Conservation (phyloP, 306 rosid genomes). For the Cucumis melo region DNA sequence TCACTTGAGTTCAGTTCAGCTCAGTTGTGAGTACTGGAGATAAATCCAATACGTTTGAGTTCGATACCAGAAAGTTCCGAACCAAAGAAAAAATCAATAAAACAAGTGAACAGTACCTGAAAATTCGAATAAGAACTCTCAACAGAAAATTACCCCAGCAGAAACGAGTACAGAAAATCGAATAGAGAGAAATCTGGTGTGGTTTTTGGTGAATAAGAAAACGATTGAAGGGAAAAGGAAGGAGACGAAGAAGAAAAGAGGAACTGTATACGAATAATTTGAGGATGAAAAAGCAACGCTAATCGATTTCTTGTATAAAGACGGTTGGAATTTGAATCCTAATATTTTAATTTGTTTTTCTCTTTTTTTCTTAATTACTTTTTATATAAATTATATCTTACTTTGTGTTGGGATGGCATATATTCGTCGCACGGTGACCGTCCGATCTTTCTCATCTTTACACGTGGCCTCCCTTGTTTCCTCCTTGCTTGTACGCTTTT, state of each 20-base stretch:
- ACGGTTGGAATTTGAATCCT: conserved; percentile 1
- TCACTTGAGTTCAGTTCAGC: not conserved
- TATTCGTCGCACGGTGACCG: not conserved
- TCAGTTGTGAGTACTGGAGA: not conserved
- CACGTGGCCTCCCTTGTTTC: not conserved
- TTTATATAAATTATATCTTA: not conserved
- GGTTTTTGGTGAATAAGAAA: not conserved
- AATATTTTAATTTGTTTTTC: not conserved
- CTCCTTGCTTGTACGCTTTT: not conserved
- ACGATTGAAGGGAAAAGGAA: not conserved
- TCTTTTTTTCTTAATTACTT: no score
- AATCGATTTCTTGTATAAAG: not conserved
- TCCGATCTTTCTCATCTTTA: not conserved
- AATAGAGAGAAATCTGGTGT: not conserved
- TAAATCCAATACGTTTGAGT: not conserved
- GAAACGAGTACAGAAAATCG: not conserved
- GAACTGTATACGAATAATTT: not conserved
- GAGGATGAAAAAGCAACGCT: conserved; percentile 1
- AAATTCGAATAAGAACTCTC: not conserved
- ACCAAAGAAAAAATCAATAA: not conserved
- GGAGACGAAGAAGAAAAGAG: not conserved
- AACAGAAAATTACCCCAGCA: not conserved
- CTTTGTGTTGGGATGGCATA: not conserved
- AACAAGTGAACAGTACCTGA: not conserved
- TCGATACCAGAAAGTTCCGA: not conserved